Conservation (phyloP, 257 asterid genomes). For the Ilex asprella region DNA sequence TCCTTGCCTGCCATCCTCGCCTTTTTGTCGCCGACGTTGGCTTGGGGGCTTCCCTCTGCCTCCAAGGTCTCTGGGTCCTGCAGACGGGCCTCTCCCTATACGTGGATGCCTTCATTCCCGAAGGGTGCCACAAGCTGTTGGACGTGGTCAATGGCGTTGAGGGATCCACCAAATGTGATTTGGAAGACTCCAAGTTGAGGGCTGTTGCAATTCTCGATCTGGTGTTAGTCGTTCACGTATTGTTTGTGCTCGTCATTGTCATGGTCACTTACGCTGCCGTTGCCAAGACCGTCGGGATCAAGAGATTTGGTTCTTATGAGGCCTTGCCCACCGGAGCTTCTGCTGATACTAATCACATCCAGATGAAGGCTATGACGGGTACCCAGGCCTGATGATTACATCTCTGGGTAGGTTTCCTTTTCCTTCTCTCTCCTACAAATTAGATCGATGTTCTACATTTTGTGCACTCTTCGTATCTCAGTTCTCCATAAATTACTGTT, state of each 20-base stretch:
- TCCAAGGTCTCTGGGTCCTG: slow-evolving; percentile 85
- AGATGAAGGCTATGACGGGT: slow-evolving; percentile 79
- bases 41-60: slow-evolving; percentile 54
- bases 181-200: slow-evolving; percentile 86
- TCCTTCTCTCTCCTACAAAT: no score
- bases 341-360: slow-evolving; percentile 62
- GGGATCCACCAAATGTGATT: slow-evolving; percentile 92
- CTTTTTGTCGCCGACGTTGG: slow-evolving; percentile 59
- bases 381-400: slow-evolving; percentile 57
- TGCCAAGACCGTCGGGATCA: slow-evolving; percentile 43
- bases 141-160: slow-evolving; percentile 89
- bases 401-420: no score
- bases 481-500: no score
- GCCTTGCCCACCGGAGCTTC: slow-evolving; percentile 45
- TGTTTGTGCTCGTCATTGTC: slow-evolving; percentile 50
- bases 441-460: no score
- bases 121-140: slow-evolving; percentile 89
- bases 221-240: slow-evolving; percentile 57
- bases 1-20: slow-evolving; percentile 48
- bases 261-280: slow-evolving; percentile 41
- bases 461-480: no score
- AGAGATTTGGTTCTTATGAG: slow-evolving; percentile 76
- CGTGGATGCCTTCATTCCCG: slow-evolving; percentile 88
- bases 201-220: slow-evolving; percentile 81
- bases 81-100: slow-evolving; percentile 84